Evolutionary conservation across 2,329 filamentous ascomycete genomes (phyloP).

Genomic region (Sordariomycetes sp.): DNA sequence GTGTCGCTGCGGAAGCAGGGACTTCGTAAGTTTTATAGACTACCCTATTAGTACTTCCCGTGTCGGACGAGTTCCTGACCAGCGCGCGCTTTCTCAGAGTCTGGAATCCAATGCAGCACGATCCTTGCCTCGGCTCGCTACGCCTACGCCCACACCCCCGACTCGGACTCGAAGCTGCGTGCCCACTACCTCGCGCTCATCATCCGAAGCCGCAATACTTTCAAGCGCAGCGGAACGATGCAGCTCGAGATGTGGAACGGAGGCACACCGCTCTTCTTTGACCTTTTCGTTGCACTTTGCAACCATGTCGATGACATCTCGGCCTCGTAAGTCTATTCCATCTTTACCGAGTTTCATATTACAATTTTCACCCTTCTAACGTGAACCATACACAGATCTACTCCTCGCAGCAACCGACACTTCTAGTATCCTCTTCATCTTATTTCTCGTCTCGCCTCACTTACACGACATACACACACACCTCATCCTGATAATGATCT

Average conservation of each 20-base stretch:
- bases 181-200: slow-evolving; percentile 96
- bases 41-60: background rate
- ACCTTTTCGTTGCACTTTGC: slow-evolving; percentile 96
- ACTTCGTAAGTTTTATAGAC: slow-evolving; percentile 33
- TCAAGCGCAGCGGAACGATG: slow-evolving; percentile 98
- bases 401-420: slow-evolving; percentile 5
- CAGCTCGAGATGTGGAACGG: slow-evolving; percentile 96
- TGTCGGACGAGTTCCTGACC: background rate
- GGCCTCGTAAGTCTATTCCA: background rate
- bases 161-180: slow-evolving; percentile 83
- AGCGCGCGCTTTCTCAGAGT: slow-evolving; percentile 30
- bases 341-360: background rate
- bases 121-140: slow-evolving; percentile 90
- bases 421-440: background rate
- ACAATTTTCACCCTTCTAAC: background rate
- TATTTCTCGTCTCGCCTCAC: background rate
- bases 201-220: slow-evolving; percentile 93
- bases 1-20: slow-evolving; percentile 91
- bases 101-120: slow-evolving; percentile 81
- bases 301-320: slow-evolving; percentile 90
- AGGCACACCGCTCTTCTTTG: slow-evolving; percentile 86
- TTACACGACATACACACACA: background rate
- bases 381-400: background rate
- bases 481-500: background rate
- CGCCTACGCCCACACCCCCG: slow-evolving; percentile 89